Evolutionary conservation across 2,329 filamentous ascomycete species (phyloP), one percentile per base, ranked within the genome.

Genomic region (Shiraia bambusicola): DNA sequence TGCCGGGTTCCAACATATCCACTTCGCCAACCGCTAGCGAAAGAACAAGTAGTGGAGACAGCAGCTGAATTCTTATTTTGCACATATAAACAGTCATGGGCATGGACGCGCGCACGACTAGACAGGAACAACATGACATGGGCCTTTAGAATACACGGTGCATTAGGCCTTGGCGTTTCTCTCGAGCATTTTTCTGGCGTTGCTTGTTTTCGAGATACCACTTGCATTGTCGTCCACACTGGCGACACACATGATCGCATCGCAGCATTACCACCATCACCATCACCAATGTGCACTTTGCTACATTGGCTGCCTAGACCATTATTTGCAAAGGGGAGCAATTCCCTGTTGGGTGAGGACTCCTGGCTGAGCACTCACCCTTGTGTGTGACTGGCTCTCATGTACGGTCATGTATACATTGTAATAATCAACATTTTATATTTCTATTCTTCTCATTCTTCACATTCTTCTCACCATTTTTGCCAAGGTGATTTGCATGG

Each of bases 181-280:
- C 34, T 37, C 47, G 34, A 54, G 54, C 57, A 60, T 60, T 59
- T 22, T 56, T 34, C 30, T 27, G 55, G 57, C 51, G 55, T 58
- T 60, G 47, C 47, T 39, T 49, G 48, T 52, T 57, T 58, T 42
- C 29, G 54, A 53, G 57, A 60, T 60, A 60, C 57, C 57, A 60
- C 49, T 44, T 31, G 43, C 51, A 48, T 45, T 25, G n/a, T 37
- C 16, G 36, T n/a, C 40, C 28, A 45, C n/a, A 45, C n/a, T 39
- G 34, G 40, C 42, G 47, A 33, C 33, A 24, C 41, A 47, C 37
- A n/a, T 37, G 42, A 43, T 36, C 24, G 35, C 42, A 46, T 46
- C 32, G 24, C 30, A 40, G 17, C 34, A 29, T 44, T 46, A 40
- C 15, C 22, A 34, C 34, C 27, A 37, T 22, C 19, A 22, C 19